These are phyloP conservation scores for Diaporthe sp. DNA, from an alignment of 2,329 filamentous ascomycete genomes.

Conservation along the genomic window DNA sequence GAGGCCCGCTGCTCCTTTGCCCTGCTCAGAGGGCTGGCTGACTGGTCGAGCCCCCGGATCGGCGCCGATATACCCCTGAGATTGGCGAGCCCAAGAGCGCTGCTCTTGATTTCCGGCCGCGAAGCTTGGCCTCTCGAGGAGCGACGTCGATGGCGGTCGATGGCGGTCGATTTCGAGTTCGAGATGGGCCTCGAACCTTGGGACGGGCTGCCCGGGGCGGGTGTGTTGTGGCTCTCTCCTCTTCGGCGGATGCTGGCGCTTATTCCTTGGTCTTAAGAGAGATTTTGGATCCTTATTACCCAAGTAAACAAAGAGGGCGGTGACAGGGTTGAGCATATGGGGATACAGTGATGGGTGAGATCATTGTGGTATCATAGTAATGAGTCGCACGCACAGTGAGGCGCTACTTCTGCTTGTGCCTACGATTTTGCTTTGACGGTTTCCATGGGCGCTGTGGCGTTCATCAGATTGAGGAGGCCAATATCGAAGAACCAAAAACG, in stretches of 20 bases:
- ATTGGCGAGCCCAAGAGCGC: constrained; percentile 19
- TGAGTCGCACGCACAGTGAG: background rate
- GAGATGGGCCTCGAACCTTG: background rate
- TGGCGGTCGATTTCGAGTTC: background rate
- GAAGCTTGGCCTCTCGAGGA: constrained; percentile 20
- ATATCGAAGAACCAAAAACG: background rate
- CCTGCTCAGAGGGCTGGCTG: background rate
- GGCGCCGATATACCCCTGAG: constrained; percentile 2
- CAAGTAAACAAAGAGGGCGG: background rate
- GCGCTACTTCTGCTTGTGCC: background rate
- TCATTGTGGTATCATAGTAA: background rate
- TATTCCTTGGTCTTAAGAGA: background rate
- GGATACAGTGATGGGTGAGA: background rate
- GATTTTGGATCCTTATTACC: background rate
- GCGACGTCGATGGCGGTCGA: constrained; percentile 22
- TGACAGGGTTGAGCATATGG: background rate
- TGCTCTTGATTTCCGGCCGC: constrained; percentile 14
- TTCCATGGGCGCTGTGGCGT: background rate
- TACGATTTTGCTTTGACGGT: background rate
- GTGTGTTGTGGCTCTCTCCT: background rate
- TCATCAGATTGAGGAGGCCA: background rate
- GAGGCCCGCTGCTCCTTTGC: background rate
- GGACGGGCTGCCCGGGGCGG: background rate
- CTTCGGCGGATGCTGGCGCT: background rate
- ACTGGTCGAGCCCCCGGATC: constrained; percentile 4